phyloP scores from a whole-genome alignment of 2,329 filamentous ascomycete species.

The Cryphonectria nitschkei region DNA sequence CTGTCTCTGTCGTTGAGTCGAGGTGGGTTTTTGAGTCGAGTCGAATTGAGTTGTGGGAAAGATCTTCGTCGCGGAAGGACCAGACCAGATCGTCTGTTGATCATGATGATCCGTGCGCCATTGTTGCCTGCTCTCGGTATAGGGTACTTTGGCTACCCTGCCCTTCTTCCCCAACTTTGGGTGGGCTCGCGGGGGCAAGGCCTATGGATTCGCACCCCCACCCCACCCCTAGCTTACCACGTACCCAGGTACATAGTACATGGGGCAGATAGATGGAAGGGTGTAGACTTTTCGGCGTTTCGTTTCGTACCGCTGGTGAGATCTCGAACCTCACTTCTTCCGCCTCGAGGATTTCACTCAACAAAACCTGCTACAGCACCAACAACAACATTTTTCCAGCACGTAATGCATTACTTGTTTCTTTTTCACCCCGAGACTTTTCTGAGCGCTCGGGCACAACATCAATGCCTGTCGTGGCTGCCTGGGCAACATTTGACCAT shows the following conservation, averaged over 20 bases:
- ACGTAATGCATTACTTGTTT: too few species aligned
- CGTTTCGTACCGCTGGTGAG: not conserved
- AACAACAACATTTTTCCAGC: too few species aligned
- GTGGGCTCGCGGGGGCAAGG: not conserved
- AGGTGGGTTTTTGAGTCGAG: not conserved
- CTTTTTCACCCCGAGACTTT: too few species aligned
- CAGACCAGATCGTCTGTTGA: conserved; percentile 3
- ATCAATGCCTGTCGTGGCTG: not conserved
- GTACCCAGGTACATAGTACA: not conserved
- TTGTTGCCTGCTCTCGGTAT: not conserved
- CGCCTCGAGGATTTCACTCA: not conserved
- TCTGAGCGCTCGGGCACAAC: too few species aligned
- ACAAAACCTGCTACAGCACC: too few species aligned
- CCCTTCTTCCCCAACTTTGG: not conserved
- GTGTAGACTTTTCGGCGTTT: not conserved
- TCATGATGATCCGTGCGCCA: not conserved
- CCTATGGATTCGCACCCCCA: too few species aligned
- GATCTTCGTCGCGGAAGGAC: not conserved
- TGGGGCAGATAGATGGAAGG: not conserved
- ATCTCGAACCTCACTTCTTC: not conserved
- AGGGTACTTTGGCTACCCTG: not conserved
- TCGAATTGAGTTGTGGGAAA: not conserved
- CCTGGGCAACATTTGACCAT: not conserved
- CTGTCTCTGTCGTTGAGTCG: not conserved
- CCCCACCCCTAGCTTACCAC: too few species aligned